These are phyloP conservation scores for Pleurotus eryngii DNA, from an alignment of 768 basidiomycete genomes.

Conservation along the genomic window DNA sequence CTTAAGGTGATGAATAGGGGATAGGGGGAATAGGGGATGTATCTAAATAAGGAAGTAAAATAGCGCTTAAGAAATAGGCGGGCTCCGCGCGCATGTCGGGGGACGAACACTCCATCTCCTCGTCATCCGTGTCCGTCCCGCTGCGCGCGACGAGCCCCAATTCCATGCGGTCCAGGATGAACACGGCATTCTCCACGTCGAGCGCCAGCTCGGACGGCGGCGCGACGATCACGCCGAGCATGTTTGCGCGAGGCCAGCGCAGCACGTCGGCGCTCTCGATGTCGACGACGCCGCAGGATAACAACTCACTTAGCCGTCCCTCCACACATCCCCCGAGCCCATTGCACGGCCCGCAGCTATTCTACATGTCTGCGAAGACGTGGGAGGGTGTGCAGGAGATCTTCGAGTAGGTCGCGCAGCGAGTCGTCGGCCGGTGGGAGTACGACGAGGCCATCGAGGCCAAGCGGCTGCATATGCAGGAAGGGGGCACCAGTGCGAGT, in stretches of 20 bases:
- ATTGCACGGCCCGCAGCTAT: conserved; percentile 53
- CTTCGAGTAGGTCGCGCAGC: conserved; percentile 70
- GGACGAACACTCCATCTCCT: conserved; percentile 29
- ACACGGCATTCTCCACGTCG: conserved; percentile 29
- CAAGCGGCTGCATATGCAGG: conserved; percentile 36
- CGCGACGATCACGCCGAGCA: conserved; percentile 57
- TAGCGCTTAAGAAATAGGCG: too few relatives aligned
- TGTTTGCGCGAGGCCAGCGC: conserved; percentile 39
- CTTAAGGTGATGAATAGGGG: too few relatives aligned
- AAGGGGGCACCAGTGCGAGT: conserved; percentile 22
- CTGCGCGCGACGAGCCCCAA: conserved; percentile 18
- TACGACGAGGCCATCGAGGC: conserved; percentile 59
- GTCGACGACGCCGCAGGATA: conserved; percentile 4
- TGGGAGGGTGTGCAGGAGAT: conserved; percentile 68
- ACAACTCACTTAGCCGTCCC: conserved; percentile 19
- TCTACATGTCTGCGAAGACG: conserved; percentile 78
- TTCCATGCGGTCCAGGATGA: conserved; percentile 18
- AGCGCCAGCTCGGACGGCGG: conserved; percentile 44
- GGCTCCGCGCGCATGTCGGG: conserved; percentile 63
- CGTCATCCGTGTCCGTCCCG: conserved; percentile 16
- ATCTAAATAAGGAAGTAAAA: too few relatives aligned
- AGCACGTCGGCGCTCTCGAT: conserved; percentile 1
- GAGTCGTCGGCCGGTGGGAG: conserved; percentile 64
- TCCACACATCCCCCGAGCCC: conserved; percentile 30
- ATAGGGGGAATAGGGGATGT: too few relatives aligned